phyloP scores from a whole-genome alignment of 140 eudicot species.

The Oenanthe javanica region DNA sequence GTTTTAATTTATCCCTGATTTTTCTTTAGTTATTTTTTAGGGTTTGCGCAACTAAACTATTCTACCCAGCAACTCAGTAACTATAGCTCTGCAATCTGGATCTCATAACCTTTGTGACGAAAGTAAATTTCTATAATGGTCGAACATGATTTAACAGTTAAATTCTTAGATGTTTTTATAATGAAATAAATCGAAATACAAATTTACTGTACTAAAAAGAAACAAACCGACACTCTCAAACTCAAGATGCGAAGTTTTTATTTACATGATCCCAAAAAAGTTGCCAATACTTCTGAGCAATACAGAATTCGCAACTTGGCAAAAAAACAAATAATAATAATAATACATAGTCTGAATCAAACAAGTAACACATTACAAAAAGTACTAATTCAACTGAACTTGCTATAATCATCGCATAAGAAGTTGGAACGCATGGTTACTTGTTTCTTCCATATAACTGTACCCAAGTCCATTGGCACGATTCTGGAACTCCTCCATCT shows the following conservation, averaged over 20 bases:
- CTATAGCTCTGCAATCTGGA: too few species aligned
- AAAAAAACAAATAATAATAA: too few species aligned
- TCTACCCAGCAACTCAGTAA: too few species aligned
- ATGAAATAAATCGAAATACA: background rate
- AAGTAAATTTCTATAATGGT: too few species aligned
- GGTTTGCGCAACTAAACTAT: too few species aligned
- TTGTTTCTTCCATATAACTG: conserved; percentile 51
- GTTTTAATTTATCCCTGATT: too few species aligned
- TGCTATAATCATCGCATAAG: conserved; percentile 40
- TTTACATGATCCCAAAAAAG: background rate
- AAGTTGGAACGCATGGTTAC: conserved; percentile 56
- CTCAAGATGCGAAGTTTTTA: background rate
- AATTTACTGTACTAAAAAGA: too few species aligned
- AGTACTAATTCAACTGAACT: background rate
- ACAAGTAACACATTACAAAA: background rate
- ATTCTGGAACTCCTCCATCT: conserved; percentile 46
- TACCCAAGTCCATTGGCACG: conserved; percentile 69
- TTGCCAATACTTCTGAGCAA: background rate
- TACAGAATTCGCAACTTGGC: background rate
- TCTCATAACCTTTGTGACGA: too few species aligned
- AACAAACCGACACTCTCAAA: too few species aligned
- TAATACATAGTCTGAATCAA: background rate
- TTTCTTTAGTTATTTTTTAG: too few species aligned
- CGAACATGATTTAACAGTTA: background rate
- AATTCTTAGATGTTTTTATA: background rate